Evolutionary conservation across 2,329 filamentous ascomycete genomes (phyloP).

Genomic region (Seiridium unicorne): DNA sequence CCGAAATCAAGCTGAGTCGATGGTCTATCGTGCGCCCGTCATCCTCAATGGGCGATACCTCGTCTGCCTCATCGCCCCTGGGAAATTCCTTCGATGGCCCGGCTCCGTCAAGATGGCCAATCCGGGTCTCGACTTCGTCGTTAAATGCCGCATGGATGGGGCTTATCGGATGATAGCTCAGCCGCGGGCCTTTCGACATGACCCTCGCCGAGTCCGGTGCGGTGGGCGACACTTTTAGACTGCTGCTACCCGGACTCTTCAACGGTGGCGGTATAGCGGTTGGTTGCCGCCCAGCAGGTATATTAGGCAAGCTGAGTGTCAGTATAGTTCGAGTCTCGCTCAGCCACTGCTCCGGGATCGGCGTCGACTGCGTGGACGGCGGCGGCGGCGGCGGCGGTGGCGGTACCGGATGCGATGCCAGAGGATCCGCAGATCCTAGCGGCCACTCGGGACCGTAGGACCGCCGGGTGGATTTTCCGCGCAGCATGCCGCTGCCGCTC

Average conservation of each 20-base stretch:
- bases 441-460: constrained; percentile 25
- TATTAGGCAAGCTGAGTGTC: neutral
- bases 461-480: constrained; percentile 13
- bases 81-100: neutral
- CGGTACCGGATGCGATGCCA: constrained; percentile 20
- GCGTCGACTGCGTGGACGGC: neutral
- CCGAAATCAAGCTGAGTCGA: constrained; percentile 5
- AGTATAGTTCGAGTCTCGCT: neutral
- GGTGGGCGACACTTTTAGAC: neutral
- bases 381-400: neutral
- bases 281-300: neutral
- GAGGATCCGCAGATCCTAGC: constrained; percentile 19
- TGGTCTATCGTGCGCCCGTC: neutral
- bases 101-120: constrained; percentile 1
- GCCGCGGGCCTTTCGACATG: constrained; percentile 19
- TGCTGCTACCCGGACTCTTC: neutral
- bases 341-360: constrained; percentile 16
- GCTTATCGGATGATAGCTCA: constrained; percentile 21
- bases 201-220: constrained; percentile 8
- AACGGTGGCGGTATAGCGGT: neutral
- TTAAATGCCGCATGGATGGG: constrained; percentile 21
- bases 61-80: neutral
- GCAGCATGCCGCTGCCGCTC: neutral
- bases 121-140: constrained; percentile 9
- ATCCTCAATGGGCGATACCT: constrained; percentile 6